Base-by-base conservation (phyloP, 2,329 filamentous ascomycete species). In the Diaporthe nobilis region DNA sequence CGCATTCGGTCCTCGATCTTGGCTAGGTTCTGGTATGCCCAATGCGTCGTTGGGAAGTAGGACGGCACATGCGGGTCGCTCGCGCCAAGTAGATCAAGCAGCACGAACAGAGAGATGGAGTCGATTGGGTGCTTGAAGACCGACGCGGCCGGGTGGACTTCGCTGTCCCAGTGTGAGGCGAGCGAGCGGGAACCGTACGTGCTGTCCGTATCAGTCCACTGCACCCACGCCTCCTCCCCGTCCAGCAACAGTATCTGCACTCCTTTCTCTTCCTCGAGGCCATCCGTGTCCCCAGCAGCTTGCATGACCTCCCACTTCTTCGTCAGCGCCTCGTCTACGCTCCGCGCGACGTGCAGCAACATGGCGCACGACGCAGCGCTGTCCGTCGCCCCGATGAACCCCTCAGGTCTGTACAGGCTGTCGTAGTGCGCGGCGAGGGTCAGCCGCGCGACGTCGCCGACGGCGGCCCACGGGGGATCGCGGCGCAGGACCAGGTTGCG, bases 31-130 rank as follows among this genome's bases (percentile, higher is more conserved):
- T 91, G 88, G 83, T 98, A 98, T 1, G 96, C 95, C 96, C 96
- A 98, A 82, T 98, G 96, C 0, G 96, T 98, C 1, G 93, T 94
- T 76, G 92, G 89, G 83, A 97, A 98, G 85, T 96, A 98, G 0
- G 95, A 97, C 1, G 95, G 95, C 1, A 99, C 89, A 0, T 81
- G 85, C 0, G 96, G 95, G 57, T 90, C 84, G 15, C 90, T 85
- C 0, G 91, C 86, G 12, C 97, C 97, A 0, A 98, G 91, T 12
- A 98, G 89, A 83, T 98, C 97, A 42, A 98, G 90, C n/a, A 98
- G 91, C 12, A 98, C 88, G 82, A 98, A 98, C 15, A 96, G 85
- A 55, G 91, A 91, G 77, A 97, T 96, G 71, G 94, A 93, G 39
- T 90, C 89, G 6, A 97, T 84, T 0, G 91, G 90, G 42, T 90